Evolutionary conservation across 257 asterid species (phyloP).

Genomic region (Capsicum chinense): DNA sequence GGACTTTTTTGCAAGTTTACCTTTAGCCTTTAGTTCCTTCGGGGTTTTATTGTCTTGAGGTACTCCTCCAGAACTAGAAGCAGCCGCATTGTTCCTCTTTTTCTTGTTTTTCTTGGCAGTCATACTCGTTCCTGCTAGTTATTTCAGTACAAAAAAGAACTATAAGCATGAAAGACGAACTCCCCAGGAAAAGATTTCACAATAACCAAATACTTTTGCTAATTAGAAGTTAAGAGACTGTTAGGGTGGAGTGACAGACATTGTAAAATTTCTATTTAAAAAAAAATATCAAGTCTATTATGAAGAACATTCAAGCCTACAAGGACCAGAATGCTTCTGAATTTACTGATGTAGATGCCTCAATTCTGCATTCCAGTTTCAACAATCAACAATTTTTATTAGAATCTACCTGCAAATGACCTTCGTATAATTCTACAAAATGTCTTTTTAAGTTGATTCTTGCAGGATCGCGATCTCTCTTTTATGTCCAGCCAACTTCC

Average conservation of each 20-base stretch:
- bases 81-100: conserved; percentile 35
- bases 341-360: background rate
- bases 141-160: background rate
- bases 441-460: background rate
- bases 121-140: conserved; percentile 45
- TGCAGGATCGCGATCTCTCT: background rate
- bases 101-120: conserved; percentile 39
- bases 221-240: background rate
- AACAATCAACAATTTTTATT: background rate
- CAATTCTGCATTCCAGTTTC: conserved; percentile 7
- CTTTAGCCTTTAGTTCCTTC: conserved; percentile 29
- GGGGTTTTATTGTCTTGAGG: conserved; percentile 21
- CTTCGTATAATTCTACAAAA: conserved; percentile 14
- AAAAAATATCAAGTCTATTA: background rate
- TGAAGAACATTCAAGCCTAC: background rate
- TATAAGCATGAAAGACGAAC: conserved; percentile 2
- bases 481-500: background rate
- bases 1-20: conserved; percentile 39
- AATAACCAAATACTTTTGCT: background rate
- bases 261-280: background rate
- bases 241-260: background rate
- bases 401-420: conserved; percentile 20
- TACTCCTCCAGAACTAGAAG: conserved; percentile 25
- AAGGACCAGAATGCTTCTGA: conserved; percentile 22
- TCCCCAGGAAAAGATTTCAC: conserved; percentile 8